Percentiles rank a stretch among this genome's conserved stretches.
phyloP scores from a whole-genome alignment of 305 asterid species.

The Solanum chacoense region DNA sequence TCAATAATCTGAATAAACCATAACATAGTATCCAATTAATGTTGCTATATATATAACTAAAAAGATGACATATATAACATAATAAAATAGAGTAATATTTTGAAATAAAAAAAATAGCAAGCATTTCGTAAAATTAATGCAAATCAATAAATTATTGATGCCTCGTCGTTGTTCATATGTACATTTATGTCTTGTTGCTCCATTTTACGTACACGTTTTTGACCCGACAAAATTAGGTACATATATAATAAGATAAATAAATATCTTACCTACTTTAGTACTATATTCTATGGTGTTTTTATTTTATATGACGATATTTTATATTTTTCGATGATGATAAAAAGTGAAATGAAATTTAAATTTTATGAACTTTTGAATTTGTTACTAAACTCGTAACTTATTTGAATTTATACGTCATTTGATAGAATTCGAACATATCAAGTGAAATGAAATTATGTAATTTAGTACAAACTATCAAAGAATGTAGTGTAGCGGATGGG shows the following conservation, averaged over 20 bases:
- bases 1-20: too few relatives aligned
- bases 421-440: not conserved
- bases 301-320: not conserved
- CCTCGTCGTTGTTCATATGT: not conserved
- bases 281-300: not conserved
- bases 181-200: not conserved
- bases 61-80: too few relatives aligned
- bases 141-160: not conserved
- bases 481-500: accelerated
- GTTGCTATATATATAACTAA: not conserved
- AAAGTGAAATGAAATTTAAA: not conserved
- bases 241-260: not conserved
- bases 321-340: not conserved
- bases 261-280: not conserved
- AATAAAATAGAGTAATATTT: not conserved
- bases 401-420: not conserved
- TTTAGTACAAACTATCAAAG: not conserved
- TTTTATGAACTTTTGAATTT: not conserved
- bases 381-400: not conserved
- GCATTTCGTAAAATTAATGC: not conserved
- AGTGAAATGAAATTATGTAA: not conserved
- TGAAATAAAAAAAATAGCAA: not conserved
- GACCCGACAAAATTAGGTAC: not conserved
- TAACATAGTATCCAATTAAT: not conserved
- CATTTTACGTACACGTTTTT: not conserved